Conservation (phyloP, 106 monocot genomes). For the Narthecium ossifragum region DNA sequence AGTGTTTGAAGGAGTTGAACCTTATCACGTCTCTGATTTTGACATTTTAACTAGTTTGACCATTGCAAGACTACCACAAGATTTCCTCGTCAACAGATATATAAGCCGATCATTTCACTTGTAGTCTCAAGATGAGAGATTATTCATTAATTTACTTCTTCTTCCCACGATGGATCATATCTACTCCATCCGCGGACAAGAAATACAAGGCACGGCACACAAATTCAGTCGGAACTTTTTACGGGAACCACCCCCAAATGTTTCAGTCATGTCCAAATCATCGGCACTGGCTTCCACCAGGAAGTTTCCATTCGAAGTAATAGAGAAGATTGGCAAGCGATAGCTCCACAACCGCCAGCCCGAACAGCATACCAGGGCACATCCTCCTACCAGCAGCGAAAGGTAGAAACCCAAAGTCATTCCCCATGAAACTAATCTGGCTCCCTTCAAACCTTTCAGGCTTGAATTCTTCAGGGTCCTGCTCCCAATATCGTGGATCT, state of each 20-base stretch:
- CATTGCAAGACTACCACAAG: too few species aligned
- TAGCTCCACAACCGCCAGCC: not conserved
- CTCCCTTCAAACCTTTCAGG: conserved; percentile 19
- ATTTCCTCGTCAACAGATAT: too few species aligned
- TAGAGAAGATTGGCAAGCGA: conserved; percentile 16
- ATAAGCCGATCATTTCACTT: too few species aligned
- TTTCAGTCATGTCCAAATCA: conserved; percentile 23
- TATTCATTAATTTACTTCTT: too few species aligned
- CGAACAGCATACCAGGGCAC: conserved; percentile 22
- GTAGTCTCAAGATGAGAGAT: too few species aligned
- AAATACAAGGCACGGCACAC: not conserved
- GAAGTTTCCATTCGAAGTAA: conserved; percentile 25
- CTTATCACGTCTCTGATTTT: too few species aligned
- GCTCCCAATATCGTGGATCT: conserved; percentile 24
- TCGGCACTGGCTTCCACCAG: not conserved
- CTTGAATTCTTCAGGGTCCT: conserved; percentile 8
- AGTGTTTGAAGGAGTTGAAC: too few species aligned
- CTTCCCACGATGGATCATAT: too few species aligned
- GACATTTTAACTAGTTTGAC: too few species aligned
- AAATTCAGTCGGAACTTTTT: conserved; percentile 6
- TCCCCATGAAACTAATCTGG: not conserved
- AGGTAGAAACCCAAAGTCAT: conserved; percentile 18
- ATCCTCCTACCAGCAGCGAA: conserved; percentile 30
- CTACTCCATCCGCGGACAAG: too few species aligned
- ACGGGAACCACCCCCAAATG: not conserved